A percentile compares a stretch with the other conserved stretches of the same genome.
phyloP scores from a whole-genome alignment of 345 rosid genomes.

The Salix arbutifolia region DNA sequence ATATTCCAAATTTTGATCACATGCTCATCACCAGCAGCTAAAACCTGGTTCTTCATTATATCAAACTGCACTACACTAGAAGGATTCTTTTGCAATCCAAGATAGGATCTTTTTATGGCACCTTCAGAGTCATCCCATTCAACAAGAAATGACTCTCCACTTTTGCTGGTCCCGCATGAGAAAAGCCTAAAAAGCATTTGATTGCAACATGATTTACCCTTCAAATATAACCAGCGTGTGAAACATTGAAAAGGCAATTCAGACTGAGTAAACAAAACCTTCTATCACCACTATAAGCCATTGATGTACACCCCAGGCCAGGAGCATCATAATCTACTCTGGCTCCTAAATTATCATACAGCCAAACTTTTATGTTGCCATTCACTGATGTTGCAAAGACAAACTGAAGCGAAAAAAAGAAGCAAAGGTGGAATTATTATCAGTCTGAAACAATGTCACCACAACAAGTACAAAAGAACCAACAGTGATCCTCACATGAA shows the following conservation, averaged over 20 bases:
- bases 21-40: constrained; percentile 35
- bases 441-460: constrained; percentile 8
- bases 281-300: constrained; percentile 80
- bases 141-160: constrained; percentile 25
- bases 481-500: constrained; percentile 35
- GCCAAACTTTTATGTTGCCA: constrained; percentile 92
- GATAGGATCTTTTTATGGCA: constrained; percentile 14
- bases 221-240: neutral
- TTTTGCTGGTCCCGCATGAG: constrained; percentile 25
- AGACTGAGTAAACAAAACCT: constrained; percentile 35
- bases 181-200: constrained; percentile 20
- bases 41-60: constrained; percentile 15
- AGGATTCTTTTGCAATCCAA: constrained; percentile 23
- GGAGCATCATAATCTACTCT: constrained; percentile 88
- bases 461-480: neutral
- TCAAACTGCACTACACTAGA: constrained; percentile 23
- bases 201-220: neutral
- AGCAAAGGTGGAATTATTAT: constrained; percentile 1
- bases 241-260: constrained; percentile 1
- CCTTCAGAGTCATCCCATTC: constrained; percentile 33
- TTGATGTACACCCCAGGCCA: constrained; percentile 72
- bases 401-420: constrained; percentile 43
- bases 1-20: constrained; percentile 28
- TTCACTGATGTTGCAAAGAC: constrained; percentile 73
- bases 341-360: constrained; percentile 72